These are phyloP conservation scores for Botryococcus braunii DNA, from an alignment of 163 green algal species.

Conservation along the genomic window DNA sequence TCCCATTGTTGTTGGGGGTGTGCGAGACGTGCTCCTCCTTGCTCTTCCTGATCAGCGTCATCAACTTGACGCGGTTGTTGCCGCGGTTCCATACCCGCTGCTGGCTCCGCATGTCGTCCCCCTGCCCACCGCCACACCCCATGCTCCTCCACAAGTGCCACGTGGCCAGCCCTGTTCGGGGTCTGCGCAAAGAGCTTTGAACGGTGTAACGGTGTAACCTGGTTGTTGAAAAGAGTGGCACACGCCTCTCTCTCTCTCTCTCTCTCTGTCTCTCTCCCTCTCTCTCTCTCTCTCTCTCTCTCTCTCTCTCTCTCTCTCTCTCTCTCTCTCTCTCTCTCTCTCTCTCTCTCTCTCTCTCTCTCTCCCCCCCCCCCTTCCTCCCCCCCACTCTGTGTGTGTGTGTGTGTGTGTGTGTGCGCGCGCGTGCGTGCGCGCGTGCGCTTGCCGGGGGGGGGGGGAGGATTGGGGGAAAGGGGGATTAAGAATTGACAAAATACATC, in stretches of 20 bases:
- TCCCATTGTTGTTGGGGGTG: too few relatives aligned
- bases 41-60: slow-evolving; percentile 6
- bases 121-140: not conserved
- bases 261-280: not conserved
- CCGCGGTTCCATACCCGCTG: slow-evolving; percentile 8
- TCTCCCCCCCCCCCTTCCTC: too few relatives aligned
- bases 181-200: not conserved
- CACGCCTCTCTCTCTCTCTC: not conserved
- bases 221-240: not conserved
- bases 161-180: not conserved
- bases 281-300: not conserved
- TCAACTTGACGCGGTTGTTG: slow-evolving; percentile 10
- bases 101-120: slow-evolving; percentile 10
- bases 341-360: too few relatives aligned
- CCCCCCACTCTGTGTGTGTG: too few relatives aligned
- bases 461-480: too few relatives aligned
- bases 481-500: too few relatives aligned
- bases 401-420: too few relatives aligned
- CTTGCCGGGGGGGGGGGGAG: too few relatives aligned
- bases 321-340: too few relatives aligned
- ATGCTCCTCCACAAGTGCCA: not conserved
- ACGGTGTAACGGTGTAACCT: not conserved
- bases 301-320: too few relatives aligned
- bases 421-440: too few relatives aligned
- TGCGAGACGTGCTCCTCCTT: not conserved